phyloP scores from a whole-genome alignment of 1,284 basidiomycete species.

The Melanopsichium pennsylvanicum region DNA sequence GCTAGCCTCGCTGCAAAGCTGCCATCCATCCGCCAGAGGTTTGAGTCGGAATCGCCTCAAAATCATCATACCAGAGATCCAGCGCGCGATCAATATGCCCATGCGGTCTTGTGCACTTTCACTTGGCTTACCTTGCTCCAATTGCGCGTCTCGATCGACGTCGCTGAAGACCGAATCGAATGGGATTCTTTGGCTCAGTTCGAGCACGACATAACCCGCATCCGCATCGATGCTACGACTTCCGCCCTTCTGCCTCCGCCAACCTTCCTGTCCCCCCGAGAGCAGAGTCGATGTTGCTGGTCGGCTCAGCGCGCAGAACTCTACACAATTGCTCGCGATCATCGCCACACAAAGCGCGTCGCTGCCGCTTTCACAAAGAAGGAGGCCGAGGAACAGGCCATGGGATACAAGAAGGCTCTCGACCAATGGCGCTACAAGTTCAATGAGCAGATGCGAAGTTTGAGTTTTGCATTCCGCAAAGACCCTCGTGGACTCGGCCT shows the following conservation, averaged over 20 bases:
- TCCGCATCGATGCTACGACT: constrained; percentile 13
- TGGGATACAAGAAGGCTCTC: constrained; percentile 29
- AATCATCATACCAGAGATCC: constrained; percentile 1
- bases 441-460: constrained; percentile 42
- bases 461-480: constrained; percentile 30
- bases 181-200: constrained; percentile 38
- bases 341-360: constrained; percentile 32
- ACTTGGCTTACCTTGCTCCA: constrained; percentile 39
- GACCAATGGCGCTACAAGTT: constrained; percentile 45
- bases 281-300: constrained; percentile 45
- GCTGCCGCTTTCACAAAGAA: constrained; percentile 25
- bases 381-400: constrained; percentile 33
- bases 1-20: constrained; percentile 21
- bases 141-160: constrained; percentile 34
- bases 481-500: constrained; percentile 36
- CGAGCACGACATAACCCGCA: constrained; percentile 18
- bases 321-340: constrained; percentile 28
- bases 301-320: constrained; percentile 41
- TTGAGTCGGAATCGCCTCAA: constrained; percentile 18
- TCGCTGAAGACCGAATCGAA: constrained; percentile 40
- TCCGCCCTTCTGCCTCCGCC: constrained; percentile 26
- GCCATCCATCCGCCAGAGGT: constrained; percentile 19
- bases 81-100: constrained; percentile 26
- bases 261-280: constrained; percentile 27
- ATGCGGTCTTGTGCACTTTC: constrained; percentile 38